Evolutionary conservation across 306 rosid species (phyloP), one percentile per base, ranked within the genome.

Genomic region (Sophora flavescens): DNA sequence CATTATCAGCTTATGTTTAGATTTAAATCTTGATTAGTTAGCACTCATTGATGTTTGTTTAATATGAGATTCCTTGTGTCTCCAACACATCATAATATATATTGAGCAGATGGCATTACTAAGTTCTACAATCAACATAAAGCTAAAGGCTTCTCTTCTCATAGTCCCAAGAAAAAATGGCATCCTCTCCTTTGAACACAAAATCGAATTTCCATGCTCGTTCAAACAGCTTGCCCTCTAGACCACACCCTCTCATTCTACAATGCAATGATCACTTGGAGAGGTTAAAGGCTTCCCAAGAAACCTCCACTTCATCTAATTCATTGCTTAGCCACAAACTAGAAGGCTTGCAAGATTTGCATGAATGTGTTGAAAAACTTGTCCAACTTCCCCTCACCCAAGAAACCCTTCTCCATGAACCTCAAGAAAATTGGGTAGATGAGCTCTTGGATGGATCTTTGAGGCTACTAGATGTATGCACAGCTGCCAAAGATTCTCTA

Each of bases 171-270:
- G 5, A 4, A 18, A 58, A 78, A 45, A 78, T 83, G 87, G 81
- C 58, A 62, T 13, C 57, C 30, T 74, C 63, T 71, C 39, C 15
- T 57, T 26, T 67, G 57, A 75, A 68, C 44, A 6, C 56, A 38
- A 81, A 68, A 16, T 48, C 77, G 5, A 3, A 71, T 54, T 71
- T 70, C 67, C 87, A 83, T 63, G 71, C 78, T 70, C 81, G 82
- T 12, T 83, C 84, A 12, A 70, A 79, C 44, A 79, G 87, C 56
- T 57, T 83, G 14, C 87, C 87, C 33, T 69, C 86, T 41, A 52
- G 80, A 26, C 51, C 83, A 73, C 86, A 83, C 80, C 83, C 83
- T 6, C 47, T 83, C 18, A 26, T 83, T 36, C 75, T 52, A 1
- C 63, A 78, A 67, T 83, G 82, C 69, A 67, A 73, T 42, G 68